Evolutionary conservation across 2,329 filamentous ascomycete genomes (phyloP).

Genomic region (Penicillium sp.): DNA sequence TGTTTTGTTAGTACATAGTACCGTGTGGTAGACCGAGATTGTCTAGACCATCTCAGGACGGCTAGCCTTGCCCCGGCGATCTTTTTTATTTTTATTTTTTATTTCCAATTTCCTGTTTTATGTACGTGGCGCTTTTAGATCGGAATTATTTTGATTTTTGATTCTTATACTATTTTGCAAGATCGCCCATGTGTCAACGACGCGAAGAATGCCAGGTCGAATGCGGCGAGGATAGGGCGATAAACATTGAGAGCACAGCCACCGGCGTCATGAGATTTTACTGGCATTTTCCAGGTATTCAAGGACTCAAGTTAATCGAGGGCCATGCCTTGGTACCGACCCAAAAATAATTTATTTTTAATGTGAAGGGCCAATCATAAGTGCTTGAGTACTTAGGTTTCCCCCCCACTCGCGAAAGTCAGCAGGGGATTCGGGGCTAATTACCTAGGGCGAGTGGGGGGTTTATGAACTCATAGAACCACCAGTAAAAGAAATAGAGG

Average conservation of each 20-base stretch:
- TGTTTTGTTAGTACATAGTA: too few species aligned
- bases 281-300: background rate
- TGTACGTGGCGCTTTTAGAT: background rate
- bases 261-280: slow-evolving; percentile 17
- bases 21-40: background rate
- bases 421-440: background rate
- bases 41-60: background rate
- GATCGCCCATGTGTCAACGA: background rate
- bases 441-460: background rate
- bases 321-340: background rate
- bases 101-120: background rate
- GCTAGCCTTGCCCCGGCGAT: background rate
- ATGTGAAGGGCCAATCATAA: background rate
- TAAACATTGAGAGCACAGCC: slow-evolving; percentile 16
- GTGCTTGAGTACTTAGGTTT: background rate
- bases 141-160: background rate
- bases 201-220: slow-evolving; percentile 13
- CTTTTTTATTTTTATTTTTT: background rate
- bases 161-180: background rate
- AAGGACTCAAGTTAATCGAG: background rate
- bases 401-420: background rate
- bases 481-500: too few species aligned
- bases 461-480: too few species aligned
- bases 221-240: slow-evolving; percentile 1
- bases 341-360: background rate